A percentile compares a stretch with the other conserved stretches of the same genome.
Evolutionary conservation across 345 rosid species (phyloP).

Genomic region (Capsella bursapastoris): DNA sequence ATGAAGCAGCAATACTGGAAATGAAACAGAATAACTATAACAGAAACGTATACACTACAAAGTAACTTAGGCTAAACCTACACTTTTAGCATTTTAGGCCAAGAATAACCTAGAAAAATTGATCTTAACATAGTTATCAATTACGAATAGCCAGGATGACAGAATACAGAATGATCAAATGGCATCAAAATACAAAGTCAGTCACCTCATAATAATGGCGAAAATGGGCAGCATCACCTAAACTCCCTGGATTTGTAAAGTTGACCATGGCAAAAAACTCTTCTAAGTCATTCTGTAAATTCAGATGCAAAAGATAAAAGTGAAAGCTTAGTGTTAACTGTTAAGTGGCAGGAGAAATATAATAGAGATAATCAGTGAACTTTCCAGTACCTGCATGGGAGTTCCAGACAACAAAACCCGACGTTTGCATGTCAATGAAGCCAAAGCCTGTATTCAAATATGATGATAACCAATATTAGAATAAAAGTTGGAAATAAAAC

Average conservation of each 20-base stretch:
- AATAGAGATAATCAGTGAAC: conserved; percentile 24
- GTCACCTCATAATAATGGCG: conserved; percentile 92
- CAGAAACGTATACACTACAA: conserved; percentile 18
- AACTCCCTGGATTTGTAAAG: conserved; percentile 91
- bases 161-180: conserved; percentile 12
- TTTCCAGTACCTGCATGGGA: conserved; percentile 85
- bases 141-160: background rate
- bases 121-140: background rate
- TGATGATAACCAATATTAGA: conserved; percentile 28
- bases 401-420: conserved; percentile 96
- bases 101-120: background rate
- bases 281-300: conserved; percentile 91
- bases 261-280: conserved; percentile 99
- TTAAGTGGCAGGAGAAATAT: background rate
- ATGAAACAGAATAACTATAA: conserved; percentile 20
- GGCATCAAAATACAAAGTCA: conserved; percentile 19
- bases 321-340: conserved; percentile 16
- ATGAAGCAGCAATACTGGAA: conserved; percentile 22
- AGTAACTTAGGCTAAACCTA: conserved; percentile 21
- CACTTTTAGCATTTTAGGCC: background rate
- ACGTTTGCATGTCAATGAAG: conserved; percentile 85
- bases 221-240: conserved; percentile 89
- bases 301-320: conserved; percentile 4
- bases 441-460: conserved; percentile 73
- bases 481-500: background rate